These are phyloP conservation scores for Phytophthora constricta DNA, from an alignment of 352 stramenopile species.

Conservation along the genomic window DNA sequence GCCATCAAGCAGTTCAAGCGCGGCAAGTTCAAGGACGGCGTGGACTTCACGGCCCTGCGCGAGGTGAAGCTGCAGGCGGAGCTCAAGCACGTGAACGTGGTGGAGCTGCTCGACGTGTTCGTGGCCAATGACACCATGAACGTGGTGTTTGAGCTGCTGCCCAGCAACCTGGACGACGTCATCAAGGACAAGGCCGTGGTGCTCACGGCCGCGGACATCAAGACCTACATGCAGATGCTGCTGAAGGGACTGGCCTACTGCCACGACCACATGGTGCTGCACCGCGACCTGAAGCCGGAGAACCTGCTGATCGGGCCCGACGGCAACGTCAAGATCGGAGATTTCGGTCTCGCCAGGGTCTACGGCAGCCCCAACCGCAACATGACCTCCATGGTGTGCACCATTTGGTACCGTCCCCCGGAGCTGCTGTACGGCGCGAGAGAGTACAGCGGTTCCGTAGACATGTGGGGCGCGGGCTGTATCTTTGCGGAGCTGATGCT, in stretches of 20 bases:
- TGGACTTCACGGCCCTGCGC: constrained; percentile 89
- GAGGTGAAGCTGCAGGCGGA: constrained; percentile 91
- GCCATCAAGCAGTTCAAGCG: constrained; percentile 92
- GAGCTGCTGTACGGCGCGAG: constrained; percentile 88
- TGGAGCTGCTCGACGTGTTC: constrained; percentile 89
- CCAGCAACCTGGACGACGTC: constrained; percentile 88
- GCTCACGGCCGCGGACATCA: constrained; percentile 86
- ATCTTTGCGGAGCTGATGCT: constrained; percentile 90
- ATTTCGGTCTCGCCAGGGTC: constrained; percentile 89
- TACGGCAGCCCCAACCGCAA: constrained; percentile 87
- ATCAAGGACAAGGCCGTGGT: constrained; percentile 91
- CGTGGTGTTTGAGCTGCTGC: constrained; percentile 89
- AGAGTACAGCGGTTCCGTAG: constrained; percentile 87
- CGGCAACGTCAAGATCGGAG: constrained; percentile 85
- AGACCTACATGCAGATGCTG: constrained; percentile 90
- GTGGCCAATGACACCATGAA: constrained; percentile 91
- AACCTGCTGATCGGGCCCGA: constrained; percentile 87
- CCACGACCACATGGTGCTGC: constrained; percentile 84
- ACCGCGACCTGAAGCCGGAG: constrained; percentile 90
- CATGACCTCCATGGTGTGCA: constrained; percentile 91
- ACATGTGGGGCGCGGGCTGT: constrained; percentile 90
- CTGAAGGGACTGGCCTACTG: constrained; percentile 79
- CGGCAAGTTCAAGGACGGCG: constrained; percentile 88
- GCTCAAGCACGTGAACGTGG: constrained; percentile 86
- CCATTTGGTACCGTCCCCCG: constrained; percentile 88